phyloP scores from a whole-genome alignment of 2,329 filamentous ascomycete genomes.

The Colletotrichum eleusines region DNA sequence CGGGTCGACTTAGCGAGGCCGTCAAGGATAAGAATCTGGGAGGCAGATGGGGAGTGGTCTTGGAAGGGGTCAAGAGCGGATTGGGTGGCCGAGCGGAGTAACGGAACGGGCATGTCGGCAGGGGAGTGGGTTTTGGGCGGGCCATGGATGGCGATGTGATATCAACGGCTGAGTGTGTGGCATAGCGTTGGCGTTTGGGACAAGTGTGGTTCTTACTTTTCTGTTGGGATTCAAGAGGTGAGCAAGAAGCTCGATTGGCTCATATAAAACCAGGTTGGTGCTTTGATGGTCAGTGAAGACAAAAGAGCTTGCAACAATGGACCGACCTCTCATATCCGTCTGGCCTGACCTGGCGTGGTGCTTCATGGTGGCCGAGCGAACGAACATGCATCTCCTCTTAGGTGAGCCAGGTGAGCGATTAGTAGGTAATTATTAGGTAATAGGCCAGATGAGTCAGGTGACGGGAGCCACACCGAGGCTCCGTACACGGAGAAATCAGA shows the following conservation, averaged over 20 bases:
- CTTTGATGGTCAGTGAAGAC: background rate
- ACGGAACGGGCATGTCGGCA: background rate
- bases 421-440: background rate
- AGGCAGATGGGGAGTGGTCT: slow-evolving; percentile 61
- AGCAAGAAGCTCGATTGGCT: background rate
- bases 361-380: background rate
- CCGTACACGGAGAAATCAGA: slow-evolving; percentile 21
- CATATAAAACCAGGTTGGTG: no score
- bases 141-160: background rate
- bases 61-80: slow-evolving; percentile 65
- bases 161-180: slow-evolving; percentile 11
- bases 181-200: slow-evolving; percentile 42
- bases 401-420: background rate
- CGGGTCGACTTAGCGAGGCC: slow-evolving; percentile 67
- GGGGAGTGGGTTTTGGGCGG: no score
- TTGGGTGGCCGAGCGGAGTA: slow-evolving; percentile 44
- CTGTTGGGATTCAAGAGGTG: background rate
- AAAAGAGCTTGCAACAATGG: no score
- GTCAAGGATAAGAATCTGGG: slow-evolving; percentile 57
- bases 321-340: background rate
- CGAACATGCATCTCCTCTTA: background rate
- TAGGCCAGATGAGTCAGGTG: background rate
- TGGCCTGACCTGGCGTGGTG: background rate
- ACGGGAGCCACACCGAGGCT: slow-evolving; percentile 24
- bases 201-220: background rate